Evolutionary conservation across 1,284 basidiomycete genomes (phyloP).

Genomic region (Puccinia horiana): DNA sequence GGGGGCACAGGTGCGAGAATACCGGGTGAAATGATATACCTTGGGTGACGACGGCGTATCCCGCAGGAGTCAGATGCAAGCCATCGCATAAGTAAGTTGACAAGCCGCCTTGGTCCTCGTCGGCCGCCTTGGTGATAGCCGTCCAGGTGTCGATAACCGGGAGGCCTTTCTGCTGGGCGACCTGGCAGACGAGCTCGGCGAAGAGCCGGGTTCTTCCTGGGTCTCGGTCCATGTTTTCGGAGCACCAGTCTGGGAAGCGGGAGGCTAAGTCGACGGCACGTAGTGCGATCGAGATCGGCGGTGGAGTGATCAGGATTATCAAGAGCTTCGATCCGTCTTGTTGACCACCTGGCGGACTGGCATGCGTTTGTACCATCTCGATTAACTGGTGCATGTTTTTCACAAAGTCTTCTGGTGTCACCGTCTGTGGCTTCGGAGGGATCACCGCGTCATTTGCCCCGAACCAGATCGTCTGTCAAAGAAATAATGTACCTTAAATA

Average conservation of each 20-base stretch:
- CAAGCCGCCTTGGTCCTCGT: conserved; percentile 12
- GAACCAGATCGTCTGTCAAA: conserved; percentile 47
- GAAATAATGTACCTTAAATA: neutral
- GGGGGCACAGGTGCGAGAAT: neutral
- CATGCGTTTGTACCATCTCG: conserved; percentile 32
- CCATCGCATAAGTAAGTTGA: conserved; percentile 41
- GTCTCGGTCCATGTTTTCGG: conserved; percentile 47
- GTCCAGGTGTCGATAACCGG: conserved; percentile 48
- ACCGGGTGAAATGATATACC: conserved; percentile 13
- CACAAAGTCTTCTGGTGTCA: conserved; percentile 21
- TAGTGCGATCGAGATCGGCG: conserved; percentile 39
- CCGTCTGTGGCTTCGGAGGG: conserved; percentile 33
- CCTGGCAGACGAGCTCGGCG: conserved; percentile 37
- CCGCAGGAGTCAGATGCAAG: conserved; percentile 46
- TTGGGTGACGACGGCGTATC: conserved; percentile 38
- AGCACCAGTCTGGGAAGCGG: conserved; percentile 45
- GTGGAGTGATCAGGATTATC: conserved; percentile 47
- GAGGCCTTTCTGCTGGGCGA: conserved; percentile 36
- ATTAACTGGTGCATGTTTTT: conserved; percentile 35
- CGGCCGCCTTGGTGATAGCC: conserved; percentile 43
- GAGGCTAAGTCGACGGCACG: conserved; percentile 30
- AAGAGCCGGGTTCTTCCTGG: conserved; percentile 22
- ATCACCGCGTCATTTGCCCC: conserved; percentile 47
- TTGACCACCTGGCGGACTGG: neutral
- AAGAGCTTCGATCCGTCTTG: neutral